A percentile compares a stretch with the other conserved stretches of the same genome.
Evolutionary conservation across 371 early-diverging fungal species (phyloP).

Genomic region (Mucor sp.): DNA sequence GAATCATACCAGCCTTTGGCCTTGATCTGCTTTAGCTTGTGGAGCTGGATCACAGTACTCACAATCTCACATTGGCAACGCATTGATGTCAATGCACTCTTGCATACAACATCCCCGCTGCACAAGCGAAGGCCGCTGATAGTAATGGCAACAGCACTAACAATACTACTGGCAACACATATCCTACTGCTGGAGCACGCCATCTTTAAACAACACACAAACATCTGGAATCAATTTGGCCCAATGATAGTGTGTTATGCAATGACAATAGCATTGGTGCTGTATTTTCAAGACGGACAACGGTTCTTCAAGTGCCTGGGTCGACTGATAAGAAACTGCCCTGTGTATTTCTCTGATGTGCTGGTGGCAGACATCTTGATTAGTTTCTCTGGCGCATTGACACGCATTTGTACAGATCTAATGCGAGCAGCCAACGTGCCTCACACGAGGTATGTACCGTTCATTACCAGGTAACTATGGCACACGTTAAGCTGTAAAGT

Average conservation of each 20-base stretch:
- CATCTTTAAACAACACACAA: not conserved
- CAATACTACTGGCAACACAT: not conserved
- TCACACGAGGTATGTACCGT: slow-evolving; percentile 50
- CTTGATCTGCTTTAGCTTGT: slow-evolving; percentile 67
- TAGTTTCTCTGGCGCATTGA: slow-evolving; percentile 82
- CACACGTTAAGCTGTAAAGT: not conserved
- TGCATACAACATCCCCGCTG: not conserved
- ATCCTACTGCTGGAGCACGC: not conserved
- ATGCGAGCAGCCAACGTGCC: slow-evolving; percentile 15
- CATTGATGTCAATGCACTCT: slow-evolving; percentile 1
- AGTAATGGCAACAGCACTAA: not conserved
- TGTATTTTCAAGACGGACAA: not conserved
- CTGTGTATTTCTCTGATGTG: slow-evolving; percentile 78
- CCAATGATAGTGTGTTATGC: not conserved
- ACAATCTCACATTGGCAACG: slow-evolving; percentile 43
- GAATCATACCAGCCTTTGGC: slow-evolving; percentile 62
- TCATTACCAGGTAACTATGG: slow-evolving; percentile 52
- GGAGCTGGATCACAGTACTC: slow-evolving; percentile 74
- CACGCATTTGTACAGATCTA: slow-evolving; percentile 65
- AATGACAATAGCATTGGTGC: not conserved
- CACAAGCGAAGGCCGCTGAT: not conserved
- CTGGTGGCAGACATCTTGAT: slow-evolving; percentile 91
- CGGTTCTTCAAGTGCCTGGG: not conserved
- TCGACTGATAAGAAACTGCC: not conserved
- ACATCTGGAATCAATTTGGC: not conserved